phyloP scores from a whole-genome alignment of 345 rosid species.

The Lagerstroemia speciosa region DNA sequence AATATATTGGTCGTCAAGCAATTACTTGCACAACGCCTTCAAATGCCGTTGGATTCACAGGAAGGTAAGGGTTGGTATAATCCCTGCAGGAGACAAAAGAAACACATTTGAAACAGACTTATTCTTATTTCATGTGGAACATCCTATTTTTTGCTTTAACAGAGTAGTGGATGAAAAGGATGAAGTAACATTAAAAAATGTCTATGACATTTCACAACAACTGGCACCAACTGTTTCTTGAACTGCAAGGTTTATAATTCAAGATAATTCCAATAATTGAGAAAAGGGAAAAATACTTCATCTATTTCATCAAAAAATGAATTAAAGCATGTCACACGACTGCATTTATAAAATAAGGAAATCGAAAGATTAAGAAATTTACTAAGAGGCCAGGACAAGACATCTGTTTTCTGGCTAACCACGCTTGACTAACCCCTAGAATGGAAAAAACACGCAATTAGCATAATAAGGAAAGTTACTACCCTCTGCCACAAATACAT shows the following conservation, averaged over 20 bases:
- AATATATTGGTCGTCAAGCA: conserved; percentile 3
- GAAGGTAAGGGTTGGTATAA: conserved; percentile 93
- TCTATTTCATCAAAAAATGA: neutral
- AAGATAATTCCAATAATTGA: neutral
- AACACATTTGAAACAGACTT: neutral
- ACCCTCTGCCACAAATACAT: neutral
- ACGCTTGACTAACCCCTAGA: conserved; percentile 52
- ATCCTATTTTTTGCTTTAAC: neutral
- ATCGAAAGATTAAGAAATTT: conserved; percentile 38
- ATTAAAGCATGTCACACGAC: conserved; percentile 1
- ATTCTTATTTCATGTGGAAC: neutral
- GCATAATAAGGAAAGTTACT: conserved; percentile 1
- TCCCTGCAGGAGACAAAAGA: conserved; percentile 39
- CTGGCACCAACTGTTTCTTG: neutral
- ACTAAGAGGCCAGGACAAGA: conserved; percentile 38
- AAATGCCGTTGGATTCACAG: conserved; percentile 91
- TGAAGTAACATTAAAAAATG: neutral
- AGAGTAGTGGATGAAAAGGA: neutral
- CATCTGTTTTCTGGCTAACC: conserved; percentile 40
- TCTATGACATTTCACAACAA: neutral
- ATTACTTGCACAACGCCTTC: conserved; percentile 74
- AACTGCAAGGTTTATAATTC: neutral
- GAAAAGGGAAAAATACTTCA: neutral
- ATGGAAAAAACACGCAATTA: conserved; percentile 23
- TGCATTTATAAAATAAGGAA: conserved; percentile 1